Base-by-base conservation (phyloP, 192 early-diverging fungal genomes). In the Coemansia sp. region DNA sequence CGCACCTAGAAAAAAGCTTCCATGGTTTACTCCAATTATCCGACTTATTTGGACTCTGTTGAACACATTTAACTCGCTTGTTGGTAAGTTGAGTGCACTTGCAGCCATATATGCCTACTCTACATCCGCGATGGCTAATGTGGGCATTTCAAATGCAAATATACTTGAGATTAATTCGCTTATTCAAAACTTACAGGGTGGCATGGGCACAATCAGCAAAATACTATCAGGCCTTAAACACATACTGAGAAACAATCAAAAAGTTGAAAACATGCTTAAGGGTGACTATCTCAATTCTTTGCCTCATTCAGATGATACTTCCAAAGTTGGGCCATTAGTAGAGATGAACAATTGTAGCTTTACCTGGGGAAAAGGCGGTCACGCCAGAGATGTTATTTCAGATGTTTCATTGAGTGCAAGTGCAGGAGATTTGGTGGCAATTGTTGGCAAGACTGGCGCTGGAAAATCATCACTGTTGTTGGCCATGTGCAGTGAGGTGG, bases 391-490 rank as follows among this genome's bases (percentile, higher is more conserved):
- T 9, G 64, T 74, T n/a, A 41, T 76, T 1, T 12, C 62, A 2
- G 45, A 69, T 38, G 53, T 73, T 5, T 42, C 68, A 0, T 48
- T 82, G 12, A 46, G 25, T 5, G 63, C 51, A 1, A 21, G 21
- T 2, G 51, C 69, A 5, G 86, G 87, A 2, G 66, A 68, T 51
- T 72, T 91, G 7, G 80, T 88, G 9, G 80, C 84, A 2, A 77
- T 92, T 17, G 76, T 87, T 29, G 89, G 90, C 11, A 69, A 78
- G 38, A 87, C 89, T 5, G 89, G 89, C 0, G 68, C 73, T 8
- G 90, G 90, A 50, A 92, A 92, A 66, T 86, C 87, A 6, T 82
- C 85, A n/a, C 65, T 91, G n/a, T 61, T 91, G 57, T 61, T 80
- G 57, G 87, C 90, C 1, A 76, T 90, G 27, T 72, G 87, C 44